phyloP scores from a whole-genome alignment of 257 asterid species.

The Jasminum sambac region DNA sequence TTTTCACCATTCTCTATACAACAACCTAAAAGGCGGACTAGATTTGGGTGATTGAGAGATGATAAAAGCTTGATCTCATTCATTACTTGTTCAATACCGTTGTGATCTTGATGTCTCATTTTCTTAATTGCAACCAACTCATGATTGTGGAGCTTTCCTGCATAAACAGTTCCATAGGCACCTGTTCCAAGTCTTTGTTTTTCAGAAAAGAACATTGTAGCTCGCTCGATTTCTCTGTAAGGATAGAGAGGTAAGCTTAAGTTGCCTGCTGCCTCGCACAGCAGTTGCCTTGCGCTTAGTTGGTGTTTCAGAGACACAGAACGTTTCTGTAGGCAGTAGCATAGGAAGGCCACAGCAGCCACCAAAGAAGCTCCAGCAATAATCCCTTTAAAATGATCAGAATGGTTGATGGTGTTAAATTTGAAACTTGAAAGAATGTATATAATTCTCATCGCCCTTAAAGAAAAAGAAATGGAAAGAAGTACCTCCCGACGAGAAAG shows the following conservation, averaged over 20 bases:
- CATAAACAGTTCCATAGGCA: conserved; percentile 92
- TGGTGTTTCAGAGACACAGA: conserved; percentile 39
- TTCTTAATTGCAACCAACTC: conserved; percentile 82
- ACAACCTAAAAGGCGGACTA: conserved; percentile 87
- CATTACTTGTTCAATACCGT: conserved; percentile 76
- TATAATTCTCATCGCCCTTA: background rate
- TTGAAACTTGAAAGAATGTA: background rate
- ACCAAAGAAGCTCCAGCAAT: conserved; percentile 61
- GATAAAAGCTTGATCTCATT: conserved; percentile 87
- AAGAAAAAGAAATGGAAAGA: background rate
- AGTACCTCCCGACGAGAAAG: conserved; percentile 73
- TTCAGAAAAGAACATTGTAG: conserved; percentile 71
- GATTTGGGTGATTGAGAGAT: conserved; percentile 84
- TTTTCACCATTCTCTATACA: conserved; percentile 86
- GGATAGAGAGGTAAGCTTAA: conserved; percentile 57
- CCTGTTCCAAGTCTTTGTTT: conserved; percentile 85
- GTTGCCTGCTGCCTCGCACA: conserved; percentile 71
- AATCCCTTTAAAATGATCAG: conserved; percentile 42
- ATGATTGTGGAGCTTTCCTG: conserved; percentile 74
- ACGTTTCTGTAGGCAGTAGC: conserved; percentile 50
- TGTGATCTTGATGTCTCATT: conserved; percentile 61
- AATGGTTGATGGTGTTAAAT: background rate
- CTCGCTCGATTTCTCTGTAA: conserved; percentile 74
- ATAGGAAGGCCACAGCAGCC: conserved; percentile 36
- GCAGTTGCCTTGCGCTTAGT: conserved; percentile 59